Evolutionary conservation across 306 rosid species (phyloP), one percentile per base, ranked within the genome.

Genomic region (Castanospermum australe): DNA sequence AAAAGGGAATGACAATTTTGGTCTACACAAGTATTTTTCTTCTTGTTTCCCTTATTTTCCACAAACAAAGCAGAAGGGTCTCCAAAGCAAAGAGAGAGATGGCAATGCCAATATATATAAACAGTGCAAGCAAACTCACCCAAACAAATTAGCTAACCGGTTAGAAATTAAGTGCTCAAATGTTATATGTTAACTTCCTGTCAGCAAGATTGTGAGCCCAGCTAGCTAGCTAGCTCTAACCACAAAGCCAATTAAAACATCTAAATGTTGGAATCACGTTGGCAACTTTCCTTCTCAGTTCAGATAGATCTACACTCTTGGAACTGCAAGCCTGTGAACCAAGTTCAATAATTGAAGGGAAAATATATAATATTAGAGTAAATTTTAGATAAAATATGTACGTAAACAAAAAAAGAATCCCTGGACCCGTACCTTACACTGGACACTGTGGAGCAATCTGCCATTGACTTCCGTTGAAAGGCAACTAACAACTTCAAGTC

Each of bases 221-320:
- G 8, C 73, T 63, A 63, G 8, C 73, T 48, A 28, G 2, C 32
- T 11, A 50, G 50, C 72, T 80, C 71, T 55, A 60, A 21, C n/a
- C 35, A 78, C 41, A 42, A 63, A 52, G 14, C 54, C 63, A 80
- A 56, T 71, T 77, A 71, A 65, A 79, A 28, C 74, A 80, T 52
- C 50, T 63, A 61, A 51, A 63, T 30, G 47, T 17, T 38, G 87
- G 67, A 82, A 87, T 42, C 79, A 35, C 81, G 38, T 78, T 35
- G 14, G 67, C 75, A 72, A 91, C 44, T 82, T 87, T 91, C 73
- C 84, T 82, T 81, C 82, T 87, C 74, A 91, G 88, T 75, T 54
- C 85, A 20, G 79, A 25, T 6, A 66, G 48, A 77, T 89, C 76
- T 20, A 84, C 48, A 38, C 61, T 13, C 41, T 52, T 82, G 61